Evolutionary conservation across 2,329 filamentous ascomycete species (phyloP), one percentile per base, ranked within the genome.

Genomic region (Clonostachys rhizophaga): DNA sequence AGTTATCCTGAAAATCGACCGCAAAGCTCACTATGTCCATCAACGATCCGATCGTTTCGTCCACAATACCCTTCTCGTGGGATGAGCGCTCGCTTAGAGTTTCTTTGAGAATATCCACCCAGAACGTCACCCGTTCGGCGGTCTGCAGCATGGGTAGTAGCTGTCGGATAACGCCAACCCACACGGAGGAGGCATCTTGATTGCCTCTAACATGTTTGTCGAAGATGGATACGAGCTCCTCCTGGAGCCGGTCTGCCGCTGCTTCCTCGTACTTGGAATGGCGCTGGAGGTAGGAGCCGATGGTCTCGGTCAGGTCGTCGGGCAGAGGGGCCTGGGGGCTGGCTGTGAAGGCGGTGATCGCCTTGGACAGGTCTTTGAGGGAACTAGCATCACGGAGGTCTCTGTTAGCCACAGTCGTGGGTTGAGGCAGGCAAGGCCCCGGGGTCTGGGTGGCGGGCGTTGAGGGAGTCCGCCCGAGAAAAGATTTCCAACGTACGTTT

Each of bases 221-320:
- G 67, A 85, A 90, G 46, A 89, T 75, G 20, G 73, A 66, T 39
- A 85, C 69, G 8, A 94, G 74, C 55, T 91, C 87, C 39, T 90
- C 86, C 51, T 90, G 83, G 44, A 91, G 73, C 48, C 84, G 81
- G 54, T 89, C 85, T n/a, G 82, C 76, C 39, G 82, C 75, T 47
- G 75, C 68, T 45, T 89, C 86, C 57, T 91, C 87, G 52, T 81
- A 77, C 54, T 79, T 78, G 47, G 79, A 70, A 60, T 89, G 82
- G 57, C 82, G 84, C 42, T 83, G 78, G 44, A 89, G 72, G 65
- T 89, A 92, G 49, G 70, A 71, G 47, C 83, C 75, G 52, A 91
- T 83, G 45, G 80, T 71, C 39, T 75, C 68, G 54, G 75, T 64
- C 45, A 90, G 70, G 48, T 86, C 80, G 53, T 85, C 75, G 42